phyloP scores from a whole-genome alignment of 75 land plant genomes.

The Selaginella tamariscina region DNA sequence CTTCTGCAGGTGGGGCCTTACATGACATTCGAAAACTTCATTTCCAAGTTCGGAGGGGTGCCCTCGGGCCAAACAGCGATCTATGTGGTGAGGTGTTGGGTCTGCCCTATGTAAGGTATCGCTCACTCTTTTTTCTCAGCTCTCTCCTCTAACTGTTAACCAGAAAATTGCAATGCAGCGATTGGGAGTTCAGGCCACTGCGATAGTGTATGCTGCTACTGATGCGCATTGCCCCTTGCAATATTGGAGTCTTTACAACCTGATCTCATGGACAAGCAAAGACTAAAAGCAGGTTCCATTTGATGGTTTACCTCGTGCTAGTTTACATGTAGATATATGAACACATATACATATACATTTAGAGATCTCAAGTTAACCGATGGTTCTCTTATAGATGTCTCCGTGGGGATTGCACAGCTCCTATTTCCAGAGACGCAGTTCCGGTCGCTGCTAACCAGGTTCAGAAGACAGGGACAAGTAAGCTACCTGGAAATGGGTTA shows the following conservation, averaged over 20 bases:
- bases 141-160: not conserved
- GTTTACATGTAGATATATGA: too few relatives aligned
- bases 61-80: slow-evolving; percentile 23
- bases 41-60: slow-evolving; percentile 4
- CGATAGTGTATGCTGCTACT: slow-evolving; percentile 75
- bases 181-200: slow-evolving; percentile 91
- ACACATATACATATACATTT: too few relatives aligned
- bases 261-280: not conserved
- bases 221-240: slow-evolving; percentile 60
- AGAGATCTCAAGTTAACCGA: not conserved
- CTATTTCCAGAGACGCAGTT: not conserved
- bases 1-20: slow-evolving; percentile 47
- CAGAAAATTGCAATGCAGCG: slow-evolving; percentile 92
- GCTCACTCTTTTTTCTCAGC: not conserved
- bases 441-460: not conserved
- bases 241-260: not conserved
- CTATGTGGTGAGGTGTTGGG: slow-evolving; percentile 57
- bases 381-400: not conserved
- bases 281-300: not conserved
- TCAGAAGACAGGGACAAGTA: not conserved
- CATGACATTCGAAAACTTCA: slow-evolving; percentile 65
- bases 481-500: not conserved
- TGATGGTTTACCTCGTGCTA: too few relatives aligned
- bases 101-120: slow-evolving; percentile 62
- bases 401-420: not conserved